Evolutionary conservation across 1,284 basidiomycete genomes (phyloP).

Genomic region (Melampsora abietis-canadensis): DNA sequence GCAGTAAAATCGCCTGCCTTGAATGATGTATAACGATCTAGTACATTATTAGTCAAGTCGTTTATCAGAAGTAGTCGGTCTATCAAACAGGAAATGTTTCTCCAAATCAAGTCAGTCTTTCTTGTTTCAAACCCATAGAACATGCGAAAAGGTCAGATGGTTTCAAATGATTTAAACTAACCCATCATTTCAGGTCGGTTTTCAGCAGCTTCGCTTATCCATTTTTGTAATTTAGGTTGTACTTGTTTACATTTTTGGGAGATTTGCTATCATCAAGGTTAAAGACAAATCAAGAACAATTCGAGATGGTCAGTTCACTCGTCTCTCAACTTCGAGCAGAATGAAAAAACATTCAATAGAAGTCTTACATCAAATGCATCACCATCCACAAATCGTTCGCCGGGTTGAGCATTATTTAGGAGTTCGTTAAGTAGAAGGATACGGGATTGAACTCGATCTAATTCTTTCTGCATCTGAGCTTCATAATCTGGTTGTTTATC

Average conservation of each 20-base stretch:
- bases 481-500: slow-evolving; percentile 90
- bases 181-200: slow-evolving; percentile 82
- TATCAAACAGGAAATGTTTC: slow-evolving; percentile 50
- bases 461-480: slow-evolving; percentile 78
- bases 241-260: slow-evolving; percentile 75
- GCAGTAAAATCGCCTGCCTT: slow-evolving; percentile 77
- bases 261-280: slow-evolving; percentile 67
- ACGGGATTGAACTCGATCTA: slow-evolving; percentile 91
- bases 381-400: slow-evolving; percentile 60
- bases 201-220: slow-evolving; percentile 85
- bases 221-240: slow-evolving; percentile 91
- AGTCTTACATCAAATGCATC: slow-evolving; percentile 80
- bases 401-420: slow-evolving; percentile 75
- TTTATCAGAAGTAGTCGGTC: slow-evolving; percentile 93
- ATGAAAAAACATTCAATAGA: slow-evolving; percentile 13
- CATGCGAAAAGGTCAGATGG: neutral
- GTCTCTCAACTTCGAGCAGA: neutral
- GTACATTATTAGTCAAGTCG: slow-evolving; percentile 90
- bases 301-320: neutral
- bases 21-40: slow-evolving; percentile 85
- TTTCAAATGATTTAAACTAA: slow-evolving; percentile 53
- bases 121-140: neutral
- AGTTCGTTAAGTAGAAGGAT: slow-evolving; percentile 92
- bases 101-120: neutral
- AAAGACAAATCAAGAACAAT: neutral